Percentiles rank a stretch among this genome's conserved stretches.
phyloP scores from a whole-genome alignment of 768 basidiomycete genomes.

The Sporobolomyces pararoseus region DNA sequence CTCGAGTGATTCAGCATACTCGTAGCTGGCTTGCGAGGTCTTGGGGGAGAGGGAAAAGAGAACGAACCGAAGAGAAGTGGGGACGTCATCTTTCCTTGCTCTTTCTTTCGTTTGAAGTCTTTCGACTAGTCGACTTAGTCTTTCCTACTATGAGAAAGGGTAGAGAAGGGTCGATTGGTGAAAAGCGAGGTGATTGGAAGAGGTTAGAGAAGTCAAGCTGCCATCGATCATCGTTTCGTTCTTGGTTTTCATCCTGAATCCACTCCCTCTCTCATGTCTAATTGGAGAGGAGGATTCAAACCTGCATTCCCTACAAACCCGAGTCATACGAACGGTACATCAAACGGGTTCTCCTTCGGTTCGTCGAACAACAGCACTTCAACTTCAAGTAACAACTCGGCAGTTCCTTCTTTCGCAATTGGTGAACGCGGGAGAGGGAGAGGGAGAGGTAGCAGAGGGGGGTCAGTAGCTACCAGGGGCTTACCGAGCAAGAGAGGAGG shows the following conservation, averaged over 20 bases:
- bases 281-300: slow-evolving; percentile 8
- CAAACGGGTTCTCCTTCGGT: neutral
- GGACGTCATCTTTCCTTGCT: slow-evolving; percentile 10
- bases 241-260: too few species aligned
- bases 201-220: neutral
- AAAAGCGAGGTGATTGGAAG: neutral
- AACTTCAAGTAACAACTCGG: neutral
- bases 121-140: too few species aligned
- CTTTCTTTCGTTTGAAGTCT: too few species aligned
- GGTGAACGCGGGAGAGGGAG: neutral
- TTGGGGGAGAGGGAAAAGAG: neutral
- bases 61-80: slow-evolving; percentile 21
- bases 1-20: slow-evolving; percentile 30
- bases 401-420: neutral
- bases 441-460: slow-evolving; percentile 1
- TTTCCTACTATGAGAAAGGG: too few species aligned
- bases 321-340: neutral
- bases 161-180: neutral
- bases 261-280: neutral
- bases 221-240: too few species aligned
- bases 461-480: neutral
- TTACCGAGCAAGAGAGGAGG: slow-evolving; percentile 13
- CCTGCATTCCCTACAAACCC: slow-evolving; percentile 1
- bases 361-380: neutral
- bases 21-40: neutral